Evolutionary conservation across 768 basidiomycete species (phyloP), one percentile per base, ranked within the genome.

Genomic region (Hydnomerulius pinastri): DNA sequence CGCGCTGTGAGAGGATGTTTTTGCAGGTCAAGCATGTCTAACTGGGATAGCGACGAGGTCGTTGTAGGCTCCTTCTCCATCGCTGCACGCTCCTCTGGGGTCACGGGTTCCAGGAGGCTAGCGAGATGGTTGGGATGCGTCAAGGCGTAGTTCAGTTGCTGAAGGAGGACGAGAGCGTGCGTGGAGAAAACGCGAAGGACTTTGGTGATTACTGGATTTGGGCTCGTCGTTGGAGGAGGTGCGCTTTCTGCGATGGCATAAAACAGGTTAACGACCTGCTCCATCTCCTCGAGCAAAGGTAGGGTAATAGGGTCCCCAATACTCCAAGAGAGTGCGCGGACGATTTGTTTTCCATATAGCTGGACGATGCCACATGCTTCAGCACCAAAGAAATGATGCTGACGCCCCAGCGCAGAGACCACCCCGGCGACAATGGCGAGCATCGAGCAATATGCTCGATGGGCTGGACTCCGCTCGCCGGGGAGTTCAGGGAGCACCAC

Each of bases 61-160:
- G 61, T 56, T 43, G 60, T 59, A 11, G 66, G 57, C 39, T 88
- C 86, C 54, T 83, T 85, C 59, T 93, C 88, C 41, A 90, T 74
- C 42, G 75, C 74, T 0, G 69, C 69, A 6, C 87, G 80, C 58
- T 96, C 94, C 10, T 92, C 91, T 2, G 78, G 64, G 0, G 87
- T 87, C 12, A 90, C 76, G 6, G 92, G 86, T 50, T 95, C 91
- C 57, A 95, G 74, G 23, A 91, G 74, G 56, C 85, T 86, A 1
- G 87, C 83, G 11, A 97, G 78, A 59, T 93, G 87, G 60, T 94
- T 90, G 6, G 94, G 94, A 67, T 98, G 94, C 0, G 91, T 87
- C 40, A 96, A 76, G 0, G 91, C 89, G 56, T 94, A 93, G 67
- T 93, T 94, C 54, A 97, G 70, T 56, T 93, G 89, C 62, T 93